A percentile compares a stretch with the other conserved stretches of the same genome.
These are phyloP conservation scores for Penicillium sp. DNA, from an alignment of 2,329 filamentous ascomycete genomes.

Conservation along the genomic window DNA sequence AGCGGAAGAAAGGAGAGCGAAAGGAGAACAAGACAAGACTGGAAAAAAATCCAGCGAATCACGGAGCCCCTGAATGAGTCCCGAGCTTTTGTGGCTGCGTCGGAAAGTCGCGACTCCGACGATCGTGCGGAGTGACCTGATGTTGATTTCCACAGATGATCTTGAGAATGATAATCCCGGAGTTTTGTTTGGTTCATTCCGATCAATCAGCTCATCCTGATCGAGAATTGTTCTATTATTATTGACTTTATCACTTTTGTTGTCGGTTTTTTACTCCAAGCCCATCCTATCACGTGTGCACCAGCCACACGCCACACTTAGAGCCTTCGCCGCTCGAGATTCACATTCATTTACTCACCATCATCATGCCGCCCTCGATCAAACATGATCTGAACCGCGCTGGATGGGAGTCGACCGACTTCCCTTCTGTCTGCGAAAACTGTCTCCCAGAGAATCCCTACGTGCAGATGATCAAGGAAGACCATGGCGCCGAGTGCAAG, in stretches of 20 bases:
- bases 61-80: constrained; percentile 13
- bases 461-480: constrained; percentile 98
- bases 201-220: no score
- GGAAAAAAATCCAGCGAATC: constrained; percentile 15
- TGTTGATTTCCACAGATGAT: no score
- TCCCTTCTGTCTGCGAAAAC: constrained; percentile 61
- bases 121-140: constrained; percentile 13
- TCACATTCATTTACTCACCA: background rate
- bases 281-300: background rate
- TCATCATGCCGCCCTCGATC: constrained; percentile 70
- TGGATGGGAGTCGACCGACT: constrained; percentile 75
- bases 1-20: constrained; percentile 6
- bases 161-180: no score
- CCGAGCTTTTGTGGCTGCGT: no score
- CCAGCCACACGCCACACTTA: background rate
- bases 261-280: no score
- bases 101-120: constrained; percentile 8
- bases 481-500: constrained; percentile 83
- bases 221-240: no score
- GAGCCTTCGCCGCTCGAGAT: background rate
- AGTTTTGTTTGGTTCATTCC: no score
- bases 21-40: constrained; percentile 18
- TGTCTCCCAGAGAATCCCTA: constrained; percentile 96
- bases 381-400: constrained; percentile 94
- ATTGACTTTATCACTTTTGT: no score